Conservation (phyloP, 805 yeast species). For the Teunomyces funiuensis region DNA sequence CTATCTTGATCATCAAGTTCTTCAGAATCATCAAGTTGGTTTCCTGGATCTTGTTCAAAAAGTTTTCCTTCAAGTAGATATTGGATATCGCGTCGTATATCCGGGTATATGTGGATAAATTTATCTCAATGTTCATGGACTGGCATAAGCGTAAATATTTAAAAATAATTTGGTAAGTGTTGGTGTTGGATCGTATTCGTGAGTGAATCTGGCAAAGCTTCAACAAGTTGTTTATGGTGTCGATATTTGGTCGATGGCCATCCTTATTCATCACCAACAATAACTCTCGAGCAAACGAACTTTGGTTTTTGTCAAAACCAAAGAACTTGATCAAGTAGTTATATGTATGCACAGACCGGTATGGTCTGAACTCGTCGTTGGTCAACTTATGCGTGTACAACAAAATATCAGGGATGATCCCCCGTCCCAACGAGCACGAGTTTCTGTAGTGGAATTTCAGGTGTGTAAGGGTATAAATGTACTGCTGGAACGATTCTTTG, state of each 20-base stretch:
- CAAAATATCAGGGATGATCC: conserved; percentile 38
- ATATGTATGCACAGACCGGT: conserved; percentile 36
- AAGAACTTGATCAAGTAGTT: conserved; percentile 41
- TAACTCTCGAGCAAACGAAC: conserved; percentile 38
- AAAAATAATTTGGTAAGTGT: conserved; percentile 30
- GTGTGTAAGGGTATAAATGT: conserved; percentile 38
- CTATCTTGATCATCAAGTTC: conserved; percentile 26
- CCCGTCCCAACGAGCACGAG: conserved; percentile 33
- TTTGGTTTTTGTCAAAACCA: conserved; percentile 41
- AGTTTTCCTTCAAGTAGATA: conserved; percentile 37
- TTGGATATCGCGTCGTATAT: conserved; percentile 39
- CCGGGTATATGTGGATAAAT: conserved; percentile 37
- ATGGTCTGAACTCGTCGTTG: conserved; percentile 27
- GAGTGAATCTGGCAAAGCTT: conserved; percentile 33
- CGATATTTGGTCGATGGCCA: conserved; percentile 39
- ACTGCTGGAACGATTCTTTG: conserved; percentile 29
- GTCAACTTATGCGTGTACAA: conserved; percentile 38
- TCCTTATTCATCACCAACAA: conserved; percentile 42
- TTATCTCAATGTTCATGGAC: conserved; percentile 23
- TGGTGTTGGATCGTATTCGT: conserved; percentile 29
- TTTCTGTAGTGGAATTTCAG: conserved; percentile 30
- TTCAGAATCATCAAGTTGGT: conserved; percentile 35
- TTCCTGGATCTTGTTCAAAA: conserved; percentile 30
- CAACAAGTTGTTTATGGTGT: conserved; percentile 39
- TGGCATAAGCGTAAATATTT: conserved; percentile 31